Conservation (phyloP, 257 asterid genomes). For the Dorcoceras hygrometricum region DNA sequence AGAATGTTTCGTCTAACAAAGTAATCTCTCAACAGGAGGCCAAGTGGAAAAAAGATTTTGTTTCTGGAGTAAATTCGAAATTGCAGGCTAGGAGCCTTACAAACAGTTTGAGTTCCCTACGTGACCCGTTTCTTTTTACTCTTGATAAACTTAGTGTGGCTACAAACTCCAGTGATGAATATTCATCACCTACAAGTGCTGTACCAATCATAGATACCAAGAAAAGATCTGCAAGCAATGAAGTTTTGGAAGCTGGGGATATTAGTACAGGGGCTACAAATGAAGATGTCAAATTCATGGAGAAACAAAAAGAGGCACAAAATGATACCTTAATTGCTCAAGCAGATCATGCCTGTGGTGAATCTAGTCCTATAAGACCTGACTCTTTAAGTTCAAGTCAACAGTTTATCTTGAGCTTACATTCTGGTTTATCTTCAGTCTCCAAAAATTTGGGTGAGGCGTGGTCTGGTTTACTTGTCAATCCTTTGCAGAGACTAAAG, state of each 20-base stretch:
- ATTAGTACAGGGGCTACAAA: slow-evolving; percentile 31
- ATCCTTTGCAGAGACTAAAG: slow-evolving; percentile 57
- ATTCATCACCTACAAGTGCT: slow-evolving; percentile 33
- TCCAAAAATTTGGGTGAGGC: slow-evolving; percentile 39
- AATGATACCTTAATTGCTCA: slow-evolving; percentile 34
- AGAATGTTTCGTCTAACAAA: slow-evolving; percentile 31
- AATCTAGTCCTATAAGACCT: slow-evolving; percentile 29
- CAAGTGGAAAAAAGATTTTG: slow-evolving; percentile 30
- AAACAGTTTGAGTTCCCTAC: slow-evolving; percentile 27
- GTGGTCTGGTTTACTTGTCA: slow-evolving; percentile 47
- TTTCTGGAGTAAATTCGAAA: slow-evolving; percentile 34
- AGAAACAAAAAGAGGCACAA: slow-evolving; percentile 40
- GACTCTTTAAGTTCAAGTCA: slow-evolving; percentile 38
- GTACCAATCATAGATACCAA: slow-evolving; percentile 22
- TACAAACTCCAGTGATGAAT: slow-evolving; percentile 29
- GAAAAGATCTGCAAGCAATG: slow-evolving; percentile 22
- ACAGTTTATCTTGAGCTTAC: slow-evolving; percentile 29
- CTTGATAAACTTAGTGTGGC: slow-evolving; percentile 35
- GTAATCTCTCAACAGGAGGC: slow-evolving; percentile 32
- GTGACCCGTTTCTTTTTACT: slow-evolving; percentile 53
- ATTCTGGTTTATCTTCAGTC: slow-evolving; percentile 38
- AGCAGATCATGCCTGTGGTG: slow-evolving; percentile 31
- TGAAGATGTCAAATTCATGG: slow-evolving; percentile 31
- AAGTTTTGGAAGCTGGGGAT: slow-evolving; percentile 36
- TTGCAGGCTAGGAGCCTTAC: slow-evolving; percentile 35